phyloP scores from a whole-genome alignment of 768 basidiomycete species.

The Phlebiopsis gigantea region DNA sequence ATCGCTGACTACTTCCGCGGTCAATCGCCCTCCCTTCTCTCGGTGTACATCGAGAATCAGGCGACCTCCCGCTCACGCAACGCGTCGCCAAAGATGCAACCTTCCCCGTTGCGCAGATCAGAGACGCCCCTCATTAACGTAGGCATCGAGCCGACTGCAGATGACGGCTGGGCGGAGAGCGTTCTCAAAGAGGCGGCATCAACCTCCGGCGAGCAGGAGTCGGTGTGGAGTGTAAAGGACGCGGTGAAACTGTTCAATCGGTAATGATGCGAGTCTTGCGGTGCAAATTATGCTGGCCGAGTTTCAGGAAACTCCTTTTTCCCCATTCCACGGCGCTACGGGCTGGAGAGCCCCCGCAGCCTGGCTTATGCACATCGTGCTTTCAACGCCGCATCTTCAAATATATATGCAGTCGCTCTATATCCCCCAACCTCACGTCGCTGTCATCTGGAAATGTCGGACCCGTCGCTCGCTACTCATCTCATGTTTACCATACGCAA shows the following conservation, averaged over 20 bases:
- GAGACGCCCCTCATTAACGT: constrained; percentile 41
- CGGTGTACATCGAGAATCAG: constrained; percentile 12
- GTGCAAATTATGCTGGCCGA: neutral
- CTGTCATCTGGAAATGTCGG: constrained; percentile 5
- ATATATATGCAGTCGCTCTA: too few relatives aligned
- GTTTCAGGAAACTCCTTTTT: neutral
- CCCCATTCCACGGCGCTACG: neutral
- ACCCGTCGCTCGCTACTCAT: neutral
- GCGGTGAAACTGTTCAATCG: constrained; percentile 3
- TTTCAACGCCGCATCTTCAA: neutral
- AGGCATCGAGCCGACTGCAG: neutral
- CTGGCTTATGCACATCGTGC: neutral
- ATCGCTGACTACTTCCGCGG: constrained; percentile 23
- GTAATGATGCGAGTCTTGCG: neutral
- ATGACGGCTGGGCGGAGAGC: constrained; percentile 76
- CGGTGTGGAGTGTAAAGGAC: constrained; percentile 5
- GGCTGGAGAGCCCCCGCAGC: neutral
- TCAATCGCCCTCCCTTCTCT: constrained; percentile 17
- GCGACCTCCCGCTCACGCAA: constrained; percentile 1
- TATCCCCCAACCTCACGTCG: neutral
- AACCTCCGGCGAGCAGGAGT: neutral
- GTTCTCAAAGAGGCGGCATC: constrained; percentile 56
- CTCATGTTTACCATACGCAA: neutral
- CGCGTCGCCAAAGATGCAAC: neutral
- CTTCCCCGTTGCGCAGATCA: constrained; percentile 28